Base-by-base conservation (phyloP, 1,284 basidiomycete species). In the Mixia osmundae region DNA sequence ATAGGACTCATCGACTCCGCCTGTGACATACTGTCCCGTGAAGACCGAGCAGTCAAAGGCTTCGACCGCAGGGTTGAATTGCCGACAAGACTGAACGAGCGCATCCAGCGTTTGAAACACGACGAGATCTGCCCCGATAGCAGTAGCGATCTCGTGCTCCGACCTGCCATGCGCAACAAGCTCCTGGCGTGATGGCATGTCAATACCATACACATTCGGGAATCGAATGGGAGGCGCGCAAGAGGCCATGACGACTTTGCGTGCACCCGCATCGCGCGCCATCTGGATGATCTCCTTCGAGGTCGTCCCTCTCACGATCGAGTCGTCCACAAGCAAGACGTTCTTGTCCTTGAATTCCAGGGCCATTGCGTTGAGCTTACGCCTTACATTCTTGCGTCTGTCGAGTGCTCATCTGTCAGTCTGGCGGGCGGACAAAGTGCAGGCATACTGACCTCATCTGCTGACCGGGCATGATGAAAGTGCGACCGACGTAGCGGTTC, bases 391-490 rank as follows among this genome's bases (percentile, higher is more conserved):
- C 65, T 89, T 95, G 48, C 69, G 72, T 52, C n/a, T n/a, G n/a
- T n/a, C n/a, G n/a, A n/a, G n/a, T 82, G 2, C 10, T 26, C n/a
- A 14, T 14, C 25, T 10, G 9, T n/a, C 15, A 40, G 8, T 6
- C 16, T 16, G 8, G 3, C 11, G 5, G 15, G 21, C 12, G 7
- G 7, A 41, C 61, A 32, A 47, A 71, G 72, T n/a, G n/a, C n/a
- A n/a, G n/a, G n/a, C n/a, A n/a, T n/a, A n/a, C n/a, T n/a, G n/a
- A n/a, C n/a, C 79, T 68, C 68, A 77, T 76, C 55, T 77, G 74
- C 54, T 99, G 91, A 18, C 89, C 91, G 6, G 91, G 89, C 91
- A 99, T 99, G 61, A 99, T 97, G 58, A 99, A 99, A 0, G 91
- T 99, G 44, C 91, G 65, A 3, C 89, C 91, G 32, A 97, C 82